Evolutionary conservation across 2,329 filamentous ascomycete species (phyloP).

Genomic region (Ramularia endophylla): DNA sequence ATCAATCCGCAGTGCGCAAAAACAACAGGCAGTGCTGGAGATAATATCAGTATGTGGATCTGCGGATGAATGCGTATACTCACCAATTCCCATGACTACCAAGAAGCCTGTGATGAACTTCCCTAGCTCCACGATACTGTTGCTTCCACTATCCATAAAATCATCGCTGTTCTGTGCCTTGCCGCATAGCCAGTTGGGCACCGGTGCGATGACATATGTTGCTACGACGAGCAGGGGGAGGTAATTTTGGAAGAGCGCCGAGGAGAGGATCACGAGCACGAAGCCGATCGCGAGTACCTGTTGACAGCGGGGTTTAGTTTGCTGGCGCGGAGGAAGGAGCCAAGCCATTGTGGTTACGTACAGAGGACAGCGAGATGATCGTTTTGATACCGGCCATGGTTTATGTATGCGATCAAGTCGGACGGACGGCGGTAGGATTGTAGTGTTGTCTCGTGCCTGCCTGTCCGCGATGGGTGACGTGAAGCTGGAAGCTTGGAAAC

Average conservation of each 20-base stretch:
- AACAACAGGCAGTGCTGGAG: conserved; percentile 73
- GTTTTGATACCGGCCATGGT: conserved; percentile 89
- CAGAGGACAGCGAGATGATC: conserved; percentile 98
- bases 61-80: conserved; percentile 33
- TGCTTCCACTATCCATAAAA: conserved; percentile 82
- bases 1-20: conserved; percentile 86
- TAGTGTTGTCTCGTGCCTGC: too few relatives aligned
- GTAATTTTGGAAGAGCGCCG: conserved; percentile 91
- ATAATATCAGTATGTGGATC: conserved; percentile 4
- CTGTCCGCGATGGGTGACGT: too few relatives aligned
- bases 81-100: conserved; percentile 96
- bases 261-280: conserved; percentile 96
- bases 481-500: too few relatives aligned
- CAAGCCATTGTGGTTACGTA: conserved; percentile 37
- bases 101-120: conserved; percentile 92
- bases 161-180: conserved; percentile 90
- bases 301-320: background rate
- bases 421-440: too few relatives aligned
- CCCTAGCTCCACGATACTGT: conserved; percentile 84
- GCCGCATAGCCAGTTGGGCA: conserved; percentile 94
- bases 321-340: conserved; percentile 4
- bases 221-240: conserved; percentile 91
- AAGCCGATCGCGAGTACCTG: conserved; percentile 94
- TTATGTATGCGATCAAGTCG: too few relatives aligned
- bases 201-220: conserved; percentile 86